Percentiles rank a stretch among this genome's conserved stretches.
Conservation (phyloP, 371 early-diverging fungal species). For the Syncephalis fuscata region DNA sequence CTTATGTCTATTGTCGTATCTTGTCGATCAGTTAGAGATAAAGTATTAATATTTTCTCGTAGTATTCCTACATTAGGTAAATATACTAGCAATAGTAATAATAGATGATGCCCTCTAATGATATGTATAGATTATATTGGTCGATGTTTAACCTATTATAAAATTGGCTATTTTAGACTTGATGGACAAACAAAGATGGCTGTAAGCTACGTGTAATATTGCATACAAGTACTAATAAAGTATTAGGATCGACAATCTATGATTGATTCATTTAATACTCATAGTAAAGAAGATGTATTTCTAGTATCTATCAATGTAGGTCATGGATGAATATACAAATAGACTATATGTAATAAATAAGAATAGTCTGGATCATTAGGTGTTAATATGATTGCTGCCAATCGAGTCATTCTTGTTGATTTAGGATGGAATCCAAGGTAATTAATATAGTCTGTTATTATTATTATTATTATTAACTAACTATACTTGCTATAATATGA, state of each 20-base stretch:
- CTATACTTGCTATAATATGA: no score
- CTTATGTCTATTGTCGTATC: conserved; percentile 23
- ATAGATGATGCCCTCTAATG: no score
- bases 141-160: not conserved
- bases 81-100: not conserved
- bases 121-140: conserved; percentile 27
- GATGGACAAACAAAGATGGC: conserved; percentile 25
- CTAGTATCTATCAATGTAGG: conserved; percentile 49
- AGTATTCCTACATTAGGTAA: conserved; percentile 44
- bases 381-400: conserved; percentile 77
- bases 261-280: conserved; percentile 61
- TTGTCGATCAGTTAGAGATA: conserved; percentile 28
- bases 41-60: conserved; percentile 55
- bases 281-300: conserved; percentile 26
- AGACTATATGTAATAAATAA: not conserved
- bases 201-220: no score
- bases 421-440: conserved; percentile 91
- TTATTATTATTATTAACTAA: no score
- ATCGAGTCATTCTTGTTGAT: conserved; percentile 76
- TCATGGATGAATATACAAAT: not conserved
- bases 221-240: not conserved
- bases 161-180: conserved; percentile 16
- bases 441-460: no score
- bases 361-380: conserved; percentile 56
- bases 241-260: conserved; percentile 36